Evolutionary conservation across 169 alveolate species (phyloP).

Genomic region (Babesia divergens): DNA sequence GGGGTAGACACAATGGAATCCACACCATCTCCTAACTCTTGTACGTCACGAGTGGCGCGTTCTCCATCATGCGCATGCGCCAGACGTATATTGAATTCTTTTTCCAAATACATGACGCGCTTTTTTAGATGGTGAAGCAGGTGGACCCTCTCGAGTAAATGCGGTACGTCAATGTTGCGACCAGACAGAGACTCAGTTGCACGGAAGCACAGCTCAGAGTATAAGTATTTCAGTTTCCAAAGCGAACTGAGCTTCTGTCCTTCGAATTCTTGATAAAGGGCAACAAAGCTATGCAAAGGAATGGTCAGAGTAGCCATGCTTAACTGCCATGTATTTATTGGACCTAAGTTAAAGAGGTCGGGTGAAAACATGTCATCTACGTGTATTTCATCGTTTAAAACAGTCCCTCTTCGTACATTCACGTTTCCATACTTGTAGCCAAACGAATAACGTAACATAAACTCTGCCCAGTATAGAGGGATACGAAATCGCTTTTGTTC

Average conservation of each 20-base stretch:
- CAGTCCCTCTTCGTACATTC: not conserved
- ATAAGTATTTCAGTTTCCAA: not conserved
- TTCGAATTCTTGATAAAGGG: slow-evolving; percentile 1
- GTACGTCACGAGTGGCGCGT: slow-evolving; percentile 14
- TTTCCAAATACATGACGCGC: not conserved
- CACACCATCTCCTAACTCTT: slow-evolving; percentile 16
- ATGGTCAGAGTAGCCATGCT: slow-evolving; percentile 16
- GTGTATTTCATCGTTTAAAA: not conserved
- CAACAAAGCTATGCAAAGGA: not conserved
- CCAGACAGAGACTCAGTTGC: slow-evolving; percentile 16
- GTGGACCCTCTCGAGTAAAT: slow-evolving; percentile 22
- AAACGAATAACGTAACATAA: slow-evolving; percentile 33
- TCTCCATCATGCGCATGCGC: slow-evolving; percentile 48
- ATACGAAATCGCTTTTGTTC: slow-evolving; percentile 27
- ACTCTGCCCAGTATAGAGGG: slow-evolving; percentile 56
- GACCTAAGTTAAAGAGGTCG: slow-evolving; percentile 10
- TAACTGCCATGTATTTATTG: slow-evolving; percentile 34
- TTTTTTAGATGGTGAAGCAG: not conserved
- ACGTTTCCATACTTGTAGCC: slow-evolving; percentile 7
- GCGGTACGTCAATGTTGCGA: not conserved
- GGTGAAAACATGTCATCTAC: not conserved
- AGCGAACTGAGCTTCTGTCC: slow-evolving; percentile 1
- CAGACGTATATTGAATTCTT: not conserved
- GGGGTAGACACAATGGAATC: not conserved
- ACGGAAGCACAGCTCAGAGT: slow-evolving; percentile 19